Conservation (phyloP, 331 rosid genomes). For the Prunus yedoensis region DNA sequence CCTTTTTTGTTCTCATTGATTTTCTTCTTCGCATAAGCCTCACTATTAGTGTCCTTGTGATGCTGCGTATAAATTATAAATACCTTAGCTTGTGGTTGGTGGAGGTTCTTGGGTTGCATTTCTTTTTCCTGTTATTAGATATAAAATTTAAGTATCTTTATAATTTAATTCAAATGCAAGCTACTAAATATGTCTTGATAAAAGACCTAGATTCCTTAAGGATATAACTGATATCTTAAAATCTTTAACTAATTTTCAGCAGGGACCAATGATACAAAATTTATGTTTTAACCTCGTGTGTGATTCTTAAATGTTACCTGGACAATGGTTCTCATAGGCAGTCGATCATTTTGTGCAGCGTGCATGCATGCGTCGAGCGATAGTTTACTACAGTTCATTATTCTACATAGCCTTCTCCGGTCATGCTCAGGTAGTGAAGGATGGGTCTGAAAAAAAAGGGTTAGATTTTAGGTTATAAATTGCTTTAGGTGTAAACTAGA, state of each 20-base stretch:
- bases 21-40: background rate
- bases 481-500: conserved; percentile 18
- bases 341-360: conserved; percentile 91
- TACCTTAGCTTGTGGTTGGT: background rate
- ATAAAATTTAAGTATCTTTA: background rate
- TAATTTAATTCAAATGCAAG: background rate
- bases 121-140: conserved; percentile 5
- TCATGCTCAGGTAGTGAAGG: conserved; percentile 72
- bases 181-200: background rate
- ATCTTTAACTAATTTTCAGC: background rate
- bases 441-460: conserved; percentile 60
- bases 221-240: background rate
- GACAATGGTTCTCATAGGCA: conserved; percentile 78
- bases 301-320: conserved; percentile 52
- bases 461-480: conserved; percentile 24
- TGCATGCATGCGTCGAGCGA: conserved; percentile 90
- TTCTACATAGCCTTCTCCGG: conserved; percentile 78
- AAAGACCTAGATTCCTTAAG: background rate
- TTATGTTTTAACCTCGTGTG: conserved; percentile 4
- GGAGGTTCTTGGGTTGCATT: conserved; percentile 11
- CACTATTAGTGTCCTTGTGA: background rate
- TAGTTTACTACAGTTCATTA: conserved; percentile 81
- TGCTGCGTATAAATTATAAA: background rate
- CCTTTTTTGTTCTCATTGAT: background rate
- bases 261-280: background rate